phyloP scores from a whole-genome alignment of 225 moss, liverwort and hornwort genomes.

The Neckera pumila region DNA sequence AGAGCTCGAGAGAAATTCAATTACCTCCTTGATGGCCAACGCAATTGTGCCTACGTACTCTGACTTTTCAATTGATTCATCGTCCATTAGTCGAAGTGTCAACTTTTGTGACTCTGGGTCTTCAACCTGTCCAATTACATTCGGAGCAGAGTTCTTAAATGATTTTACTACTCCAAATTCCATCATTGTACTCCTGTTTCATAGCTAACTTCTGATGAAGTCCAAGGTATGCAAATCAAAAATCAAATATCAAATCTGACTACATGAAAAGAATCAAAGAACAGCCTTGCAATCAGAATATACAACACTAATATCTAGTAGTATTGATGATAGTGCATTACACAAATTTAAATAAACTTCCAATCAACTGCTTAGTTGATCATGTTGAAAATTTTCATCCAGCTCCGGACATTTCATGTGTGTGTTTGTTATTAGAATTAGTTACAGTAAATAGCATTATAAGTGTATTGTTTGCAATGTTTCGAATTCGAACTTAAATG shows the following conservation, averaged over 20 bases:
- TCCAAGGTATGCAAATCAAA: background rate
- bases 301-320: background rate
- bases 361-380: background rate
- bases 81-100: constrained; percentile 78
- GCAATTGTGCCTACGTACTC: constrained; percentile 58
- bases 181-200: background rate
- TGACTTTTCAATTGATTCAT: constrained; percentile 54
- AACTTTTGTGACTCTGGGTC: constrained; percentile 43
- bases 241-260: background rate
- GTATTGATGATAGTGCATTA: background rate
- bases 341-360: background rate
- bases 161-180: background rate
- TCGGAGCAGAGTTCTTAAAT: background rate
- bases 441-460: too few species aligned
- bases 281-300: background rate
- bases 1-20: background rate
- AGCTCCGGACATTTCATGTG: background rate
- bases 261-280: background rate
- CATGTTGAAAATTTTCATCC: too few species aligned
- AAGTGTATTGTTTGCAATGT: too few species aligned
- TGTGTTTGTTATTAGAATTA: background rate
- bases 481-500: background rate
- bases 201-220: background rate
- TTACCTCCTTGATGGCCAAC: constrained; percentile 24
- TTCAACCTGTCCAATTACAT: constrained; percentile 50